These are phyloP conservation scores for Vanrija sp. DNA, from an alignment of 1,284 basidiomycete species.

Conservation along the genomic window DNA sequence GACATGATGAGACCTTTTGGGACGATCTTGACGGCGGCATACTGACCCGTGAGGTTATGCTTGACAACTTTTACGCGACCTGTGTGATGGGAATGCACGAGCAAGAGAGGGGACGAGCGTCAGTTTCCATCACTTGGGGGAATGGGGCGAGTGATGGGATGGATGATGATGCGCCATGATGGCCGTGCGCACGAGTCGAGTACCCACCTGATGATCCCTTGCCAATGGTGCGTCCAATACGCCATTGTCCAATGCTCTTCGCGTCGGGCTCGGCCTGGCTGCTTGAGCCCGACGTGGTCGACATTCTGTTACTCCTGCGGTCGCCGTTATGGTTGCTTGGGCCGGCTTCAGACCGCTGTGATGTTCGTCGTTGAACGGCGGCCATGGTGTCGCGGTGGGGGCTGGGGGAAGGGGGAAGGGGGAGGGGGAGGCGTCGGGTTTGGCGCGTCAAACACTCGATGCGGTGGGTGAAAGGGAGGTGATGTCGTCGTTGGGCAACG, in stretches of 20 bases:
- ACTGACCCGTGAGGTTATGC: conserved; percentile 80
- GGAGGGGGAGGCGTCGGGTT: not conserved
- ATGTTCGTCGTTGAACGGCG: conserved; percentile 7
- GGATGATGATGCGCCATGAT: not conserved
- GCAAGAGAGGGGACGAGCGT: not conserved
- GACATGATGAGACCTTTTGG: conserved; percentile 73
- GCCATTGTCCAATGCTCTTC: conserved; percentile 76
- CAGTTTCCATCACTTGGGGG: not conserved
- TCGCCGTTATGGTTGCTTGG: not conserved
- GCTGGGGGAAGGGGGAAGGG: not conserved
- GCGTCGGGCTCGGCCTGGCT: conserved; percentile 40
- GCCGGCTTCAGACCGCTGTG: conserved; percentile 3
- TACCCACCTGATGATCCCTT: conserved; percentile 76
- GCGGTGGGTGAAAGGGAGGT: no score
- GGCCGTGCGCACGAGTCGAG: no score
- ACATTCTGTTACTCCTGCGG: conserved; percentile 10
- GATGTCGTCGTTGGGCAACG: not conserved
- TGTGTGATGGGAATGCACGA: conserved; percentile 44
- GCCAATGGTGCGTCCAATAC: conserved; percentile 84
- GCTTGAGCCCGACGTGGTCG: conserved; percentile 12
- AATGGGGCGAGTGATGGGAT: not conserved
- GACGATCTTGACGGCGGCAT: conserved; percentile 95
- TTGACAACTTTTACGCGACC: conserved; percentile 89
- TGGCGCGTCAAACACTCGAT: no score
- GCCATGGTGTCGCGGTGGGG: not conserved